Percentiles rank a stretch among this genome's conserved stretches.
Conservation (phyloP, 2,329 filamentous ascomycete genomes). For the Huntiella abstrusa region DNA sequence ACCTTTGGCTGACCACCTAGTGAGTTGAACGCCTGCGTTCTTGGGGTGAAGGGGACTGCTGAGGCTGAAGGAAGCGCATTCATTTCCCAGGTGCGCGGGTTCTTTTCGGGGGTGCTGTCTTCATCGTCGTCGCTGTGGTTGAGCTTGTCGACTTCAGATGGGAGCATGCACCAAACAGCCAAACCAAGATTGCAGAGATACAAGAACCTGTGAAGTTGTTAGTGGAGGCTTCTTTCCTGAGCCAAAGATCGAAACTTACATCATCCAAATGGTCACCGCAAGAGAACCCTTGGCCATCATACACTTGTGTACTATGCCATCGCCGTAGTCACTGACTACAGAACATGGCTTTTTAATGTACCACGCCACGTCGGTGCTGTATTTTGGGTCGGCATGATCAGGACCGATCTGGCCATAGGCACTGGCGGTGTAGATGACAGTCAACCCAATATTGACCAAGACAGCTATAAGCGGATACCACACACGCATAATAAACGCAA, state of each 20-base stretch:
- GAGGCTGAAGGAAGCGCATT: constrained; percentile 23
- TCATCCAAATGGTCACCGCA: constrained; percentile 44
- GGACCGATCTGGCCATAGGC: constrained; percentile 54
- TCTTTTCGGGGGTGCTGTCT: constrained; percentile 15
- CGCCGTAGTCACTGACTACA: constrained; percentile 12
- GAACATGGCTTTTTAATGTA: constrained; percentile 53
- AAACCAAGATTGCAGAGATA: constrained; percentile 21
- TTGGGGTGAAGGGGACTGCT: constrained; percentile 37
- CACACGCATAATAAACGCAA: constrained; percentile 50
- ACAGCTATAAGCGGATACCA: constrained; percentile 48
- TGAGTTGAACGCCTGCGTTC: constrained; percentile 49
- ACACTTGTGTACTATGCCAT: constrained; percentile 38
- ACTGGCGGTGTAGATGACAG: constrained; percentile 45
- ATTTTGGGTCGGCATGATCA: constrained; percentile 47
- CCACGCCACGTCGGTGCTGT: constrained; percentile 48
- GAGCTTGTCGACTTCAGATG: constrained; percentile 34
- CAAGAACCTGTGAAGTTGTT: constrained; percentile 3
- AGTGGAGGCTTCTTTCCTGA: constrained; percentile 3
- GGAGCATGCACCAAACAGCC: constrained; percentile 37
- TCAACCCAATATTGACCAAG: constrained; percentile 36
- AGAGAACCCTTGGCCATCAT: constrained; percentile 49
- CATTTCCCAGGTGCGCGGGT: constrained; percentile 35
- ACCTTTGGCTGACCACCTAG: constrained; percentile 23
- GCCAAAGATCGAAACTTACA: constrained; percentile 31
- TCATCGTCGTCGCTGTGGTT: constrained; percentile 24